Base-by-base conservation (phyloP, 1,139 yeast genomes). In the Debaryomyces nepalensis region DNA sequence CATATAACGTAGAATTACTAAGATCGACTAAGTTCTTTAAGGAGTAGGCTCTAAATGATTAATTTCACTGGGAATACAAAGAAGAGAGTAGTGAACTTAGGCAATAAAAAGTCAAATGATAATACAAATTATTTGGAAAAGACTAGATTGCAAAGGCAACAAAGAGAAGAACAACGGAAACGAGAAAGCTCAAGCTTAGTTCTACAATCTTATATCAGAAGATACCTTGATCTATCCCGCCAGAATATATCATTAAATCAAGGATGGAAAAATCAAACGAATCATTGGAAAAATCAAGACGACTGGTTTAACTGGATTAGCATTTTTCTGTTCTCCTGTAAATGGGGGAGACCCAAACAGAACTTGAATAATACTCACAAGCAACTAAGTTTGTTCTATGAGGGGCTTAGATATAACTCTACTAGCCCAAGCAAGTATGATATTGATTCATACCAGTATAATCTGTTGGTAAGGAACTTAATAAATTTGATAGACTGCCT, bases 81-180 rank as follows among this genome's bases (percentile, higher is more conserved):
- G 51, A 76, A 79, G 50, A 69, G 97, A 44, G 78, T 75, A 30
- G 84, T 91, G 49, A 90, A 91, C 58, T 70, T 90, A 36, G 95
- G 97, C 3, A 86, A 86, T 44, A 55, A 66, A 33, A 63, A 69
- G 16, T 58, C 64, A 37, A 51, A 57, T 38, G 55, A 60, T 14
- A 26, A 39, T 6, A 36, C 41, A 47, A 55, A 57, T 49, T 58
- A 60, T 45, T 64, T 91, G 15, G 79, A 77, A 47, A 79, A 76
- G 48, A 82, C 96, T 4, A 79, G 80, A 51, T 65, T 66, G 31
- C 91, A 87, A 49, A 72, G 98, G 26, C 76, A 73, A 46, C 76
- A 75, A 45, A 72, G 97, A 45, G 90, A 87, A 47, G 61, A 65
- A 36, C 73, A 66, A 20, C 73, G 88, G 24, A 60, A 64, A 11